Percentiles rank a stretch among this genome's conserved stretches.
These are phyloP conservation scores for Wickerhamiella lipophila DNA, from an alignment of 805 yeast genomes.

Conservation along the genomic window DNA sequence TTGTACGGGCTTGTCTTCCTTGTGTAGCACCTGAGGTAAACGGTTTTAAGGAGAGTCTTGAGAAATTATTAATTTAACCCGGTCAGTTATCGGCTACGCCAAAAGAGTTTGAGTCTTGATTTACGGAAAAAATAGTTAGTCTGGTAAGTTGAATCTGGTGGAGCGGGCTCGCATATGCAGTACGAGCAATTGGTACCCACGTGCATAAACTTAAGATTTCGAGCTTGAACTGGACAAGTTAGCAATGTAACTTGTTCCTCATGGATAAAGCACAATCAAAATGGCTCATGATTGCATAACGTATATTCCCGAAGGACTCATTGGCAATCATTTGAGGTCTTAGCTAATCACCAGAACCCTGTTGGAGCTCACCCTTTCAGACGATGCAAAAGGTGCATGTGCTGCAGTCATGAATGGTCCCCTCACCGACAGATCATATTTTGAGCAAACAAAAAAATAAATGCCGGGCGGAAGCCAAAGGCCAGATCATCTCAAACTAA, in stretches of 20 bases:
- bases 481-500: not conserved
- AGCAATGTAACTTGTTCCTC: not conserved
- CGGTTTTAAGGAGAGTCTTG: no score
- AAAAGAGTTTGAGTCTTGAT: not conserved
- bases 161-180: constrained; percentile 1
- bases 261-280: not conserved
- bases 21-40: not conserved
- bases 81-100: not conserved
- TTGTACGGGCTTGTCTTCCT: not conserved
- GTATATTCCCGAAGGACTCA: not conserved
- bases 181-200: not conserved
- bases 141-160: not conserved
- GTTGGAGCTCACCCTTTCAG: not conserved
- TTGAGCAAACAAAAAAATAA: not conserved
- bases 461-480: not conserved
- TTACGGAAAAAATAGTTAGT: not conserved
- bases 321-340: not conserved
- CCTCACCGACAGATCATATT: not conserved
- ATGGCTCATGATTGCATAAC: constrained; percentile 3
- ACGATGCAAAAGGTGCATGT: constrained; percentile 1
- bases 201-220: not conserved
- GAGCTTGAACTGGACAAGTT: not conserved
- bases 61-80: not conserved
- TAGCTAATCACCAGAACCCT: not conserved
- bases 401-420: constrained; percentile 1